These are phyloP conservation scores for Durusdinium trenchii DNA, from an alignment of 73 alveolate genomes.

Conservation along the genomic window DNA sequence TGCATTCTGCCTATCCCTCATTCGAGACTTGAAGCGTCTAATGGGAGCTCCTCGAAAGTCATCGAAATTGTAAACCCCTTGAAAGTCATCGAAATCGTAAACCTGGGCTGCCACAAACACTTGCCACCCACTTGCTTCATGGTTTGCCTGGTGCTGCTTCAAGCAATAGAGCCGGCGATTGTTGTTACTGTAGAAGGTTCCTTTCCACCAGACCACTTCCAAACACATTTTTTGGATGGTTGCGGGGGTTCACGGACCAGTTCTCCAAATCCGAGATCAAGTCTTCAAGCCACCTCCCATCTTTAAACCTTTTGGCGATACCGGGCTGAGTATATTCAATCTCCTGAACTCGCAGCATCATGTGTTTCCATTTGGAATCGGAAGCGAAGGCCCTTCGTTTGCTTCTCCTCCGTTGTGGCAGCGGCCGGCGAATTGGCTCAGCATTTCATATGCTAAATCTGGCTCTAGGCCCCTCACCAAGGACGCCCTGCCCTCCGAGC, in stretches of 20 bases:
- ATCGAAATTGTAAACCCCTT: too few species aligned
- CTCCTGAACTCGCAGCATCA: neutral
- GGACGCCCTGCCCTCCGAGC: constrained; percentile 19
- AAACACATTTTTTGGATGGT: neutral
- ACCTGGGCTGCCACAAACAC: constrained; percentile 46
- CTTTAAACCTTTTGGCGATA: neutral
- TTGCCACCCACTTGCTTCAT: constrained; percentile 31
- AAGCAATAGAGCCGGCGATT: constrained; percentile 53
- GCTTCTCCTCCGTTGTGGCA: neutral
- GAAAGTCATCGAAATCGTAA: too few species aligned
- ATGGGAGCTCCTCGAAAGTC: too few species aligned
- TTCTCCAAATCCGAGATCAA: constrained; percentile 28
- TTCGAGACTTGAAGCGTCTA: too few species aligned
- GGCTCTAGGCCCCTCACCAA: constrained; percentile 1
- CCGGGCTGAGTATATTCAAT: neutral
- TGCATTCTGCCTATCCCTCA: too few species aligned
- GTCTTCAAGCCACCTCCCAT: neutral
- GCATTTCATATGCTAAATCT: constrained; percentile 17
- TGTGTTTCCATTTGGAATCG: neutral
- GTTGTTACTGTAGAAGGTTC: constrained; percentile 30
- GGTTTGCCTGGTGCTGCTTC: constrained; percentile 20
- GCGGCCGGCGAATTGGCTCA: neutral
- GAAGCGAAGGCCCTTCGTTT: neutral
- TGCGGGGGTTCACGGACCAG: constrained; percentile 39
- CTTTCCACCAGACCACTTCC: constrained; percentile 15